Conservation (phyloP, 306 rosid genomes). For the Abrus pulchellus region DNA sequence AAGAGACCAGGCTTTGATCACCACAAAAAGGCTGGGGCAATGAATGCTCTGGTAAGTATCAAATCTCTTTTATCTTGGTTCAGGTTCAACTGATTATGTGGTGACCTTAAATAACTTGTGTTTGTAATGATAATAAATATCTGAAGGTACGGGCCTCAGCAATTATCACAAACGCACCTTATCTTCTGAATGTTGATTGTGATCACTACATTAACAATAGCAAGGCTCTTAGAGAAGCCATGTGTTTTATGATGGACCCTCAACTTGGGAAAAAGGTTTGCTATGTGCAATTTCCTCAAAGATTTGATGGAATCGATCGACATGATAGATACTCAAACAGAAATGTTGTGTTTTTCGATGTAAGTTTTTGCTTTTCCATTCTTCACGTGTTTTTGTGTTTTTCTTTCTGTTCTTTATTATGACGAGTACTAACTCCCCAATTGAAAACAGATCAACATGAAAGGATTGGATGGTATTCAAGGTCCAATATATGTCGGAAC, state of each 20-base stretch:
- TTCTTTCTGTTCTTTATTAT: constrained; percentile 29
- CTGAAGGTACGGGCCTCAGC: constrained; percentile 88
- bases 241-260: constrained; percentile 99
- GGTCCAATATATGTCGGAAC: constrained; percentile 99
- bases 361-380: constrained; percentile 55
- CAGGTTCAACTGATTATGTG: constrained; percentile 12
- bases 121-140: constrained; percentile 40
- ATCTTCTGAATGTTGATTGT: constrained; percentile 91
- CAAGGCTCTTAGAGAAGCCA: constrained; percentile 95
- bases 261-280: constrained; percentile 89
- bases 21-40: constrained; percentile 98
- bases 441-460: constrained; percentile 91
- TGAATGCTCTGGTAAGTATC: constrained; percentile 86
- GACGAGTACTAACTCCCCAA: constrained; percentile 38
- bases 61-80: constrained; percentile 1
- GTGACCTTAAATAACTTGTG: constrained; percentile 29
- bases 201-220: constrained; percentile 99
- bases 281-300: constrained; percentile 97
- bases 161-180: constrained; percentile 88
- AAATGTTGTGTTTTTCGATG: constrained; percentile 96
- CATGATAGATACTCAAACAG: constrained; percentile 97
- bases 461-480: constrained; percentile 94
- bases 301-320: constrained; percentile 97
- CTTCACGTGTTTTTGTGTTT: constrained; percentile 3
- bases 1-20: constrained; percentile 98